These are phyloP conservation scores for Ceratobasidium sp. DNA, from an alignment of 1,284 basidiomycete species.

Conservation along the genomic window DNA sequence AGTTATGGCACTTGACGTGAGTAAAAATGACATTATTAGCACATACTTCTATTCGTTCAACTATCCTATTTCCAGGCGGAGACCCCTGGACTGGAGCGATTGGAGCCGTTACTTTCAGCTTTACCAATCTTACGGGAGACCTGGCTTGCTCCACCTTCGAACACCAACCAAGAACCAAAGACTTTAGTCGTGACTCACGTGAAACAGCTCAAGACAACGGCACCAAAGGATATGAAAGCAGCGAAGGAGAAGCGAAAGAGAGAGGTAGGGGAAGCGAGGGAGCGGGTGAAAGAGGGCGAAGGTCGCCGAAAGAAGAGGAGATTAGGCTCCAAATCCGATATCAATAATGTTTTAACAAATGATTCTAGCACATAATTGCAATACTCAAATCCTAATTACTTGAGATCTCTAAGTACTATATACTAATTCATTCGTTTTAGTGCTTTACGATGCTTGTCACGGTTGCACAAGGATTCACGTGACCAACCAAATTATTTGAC, in stretches of 20 bases:
- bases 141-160: constrained; percentile 66
- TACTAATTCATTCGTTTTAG: no score
- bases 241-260: constrained; percentile 73
- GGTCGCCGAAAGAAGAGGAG: constrained; percentile 22
- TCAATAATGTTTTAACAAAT: neutral
- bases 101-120: constrained; percentile 55
- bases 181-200: constrained; percentile 76
- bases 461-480: constrained; percentile 14
- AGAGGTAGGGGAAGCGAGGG: constrained; percentile 69
- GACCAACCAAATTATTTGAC: constrained; percentile 24
- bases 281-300: constrained; percentile 19
- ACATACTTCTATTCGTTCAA: neutral
- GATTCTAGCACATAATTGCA: neutral
- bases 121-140: constrained; percentile 69
- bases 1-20: constrained; percentile 73
- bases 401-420: no score
- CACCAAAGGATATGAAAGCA: constrained; percentile 81
- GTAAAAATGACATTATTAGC: constrained; percentile 49
- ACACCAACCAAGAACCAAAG: constrained; percentile 47
- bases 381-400: neutral
- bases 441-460: no score
- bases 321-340: neutral
- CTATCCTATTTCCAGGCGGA: constrained; percentile 51
- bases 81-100: constrained; percentile 49
- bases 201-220: constrained; percentile 86